Evolutionary conservation across 306 rosid genomes (phyloP).

Genomic region (Prunus fruticosa): DNA sequence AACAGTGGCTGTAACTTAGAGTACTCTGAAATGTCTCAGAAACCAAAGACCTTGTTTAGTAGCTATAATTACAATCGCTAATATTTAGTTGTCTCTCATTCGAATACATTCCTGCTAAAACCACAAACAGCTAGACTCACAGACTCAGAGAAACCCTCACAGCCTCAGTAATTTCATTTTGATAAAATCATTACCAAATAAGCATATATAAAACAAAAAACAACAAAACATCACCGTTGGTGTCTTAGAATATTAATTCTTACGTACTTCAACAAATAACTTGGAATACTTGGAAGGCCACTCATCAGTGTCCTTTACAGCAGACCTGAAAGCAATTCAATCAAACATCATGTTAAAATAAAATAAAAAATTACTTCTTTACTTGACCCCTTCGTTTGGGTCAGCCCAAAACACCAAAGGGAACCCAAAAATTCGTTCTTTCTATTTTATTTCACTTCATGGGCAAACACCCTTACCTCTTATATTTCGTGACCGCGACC

Average conservation of each 20-base stretch:
- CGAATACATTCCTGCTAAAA: background rate
- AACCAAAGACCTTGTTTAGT: background rate
- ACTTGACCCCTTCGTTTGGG: background rate
- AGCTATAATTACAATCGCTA: background rate
- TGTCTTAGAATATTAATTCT: slow-evolving; percentile 8
- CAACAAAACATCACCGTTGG: slow-evolving; percentile 5
- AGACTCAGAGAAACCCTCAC: background rate
- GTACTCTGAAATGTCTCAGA: background rate
- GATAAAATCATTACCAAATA: background rate
- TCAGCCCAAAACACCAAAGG: background rate
- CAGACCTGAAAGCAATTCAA: slow-evolving; percentile 55
- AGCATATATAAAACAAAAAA: background rate
- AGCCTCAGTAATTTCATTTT: background rate
- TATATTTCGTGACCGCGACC: slow-evolving; percentile 76
- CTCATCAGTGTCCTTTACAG: slow-evolving; percentile 75
- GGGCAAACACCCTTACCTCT: slow-evolving; percentile 50
- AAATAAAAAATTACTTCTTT: background rate
- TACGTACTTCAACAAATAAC: slow-evolving; percentile 63
- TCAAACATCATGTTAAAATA: background rate
- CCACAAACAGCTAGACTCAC: background rate
- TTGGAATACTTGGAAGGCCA: slow-evolving; percentile 97
- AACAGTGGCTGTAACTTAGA: background rate
- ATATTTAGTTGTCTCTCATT: no score
- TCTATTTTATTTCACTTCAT: background rate
- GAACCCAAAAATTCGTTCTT: background rate